Percentiles rank a stretch among this genome's conserved stretches.
Evolutionary conservation across 2,329 filamentous ascomycete species (phyloP).

Genomic region (Hymenotorrendiella dingleyae): DNA sequence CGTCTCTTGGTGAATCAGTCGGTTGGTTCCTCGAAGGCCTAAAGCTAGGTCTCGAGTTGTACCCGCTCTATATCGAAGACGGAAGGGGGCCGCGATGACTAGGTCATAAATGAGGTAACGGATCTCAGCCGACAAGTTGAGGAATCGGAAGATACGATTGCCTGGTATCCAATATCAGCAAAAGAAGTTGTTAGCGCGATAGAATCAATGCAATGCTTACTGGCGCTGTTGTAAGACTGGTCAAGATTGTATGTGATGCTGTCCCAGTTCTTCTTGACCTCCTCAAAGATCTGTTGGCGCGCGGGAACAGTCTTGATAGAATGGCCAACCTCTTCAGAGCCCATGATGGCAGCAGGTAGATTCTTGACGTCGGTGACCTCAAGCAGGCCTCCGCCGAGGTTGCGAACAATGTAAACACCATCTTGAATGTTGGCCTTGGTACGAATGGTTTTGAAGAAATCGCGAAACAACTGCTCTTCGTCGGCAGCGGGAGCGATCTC

Average conservation of each 20-base stretch:
- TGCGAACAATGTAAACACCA: constrained; percentile 17
- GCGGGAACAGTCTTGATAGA: constrained; percentile 3
- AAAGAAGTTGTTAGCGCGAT: no score
- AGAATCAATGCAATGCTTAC: background rate
- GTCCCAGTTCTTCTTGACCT: background rate
- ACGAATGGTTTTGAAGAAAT: constrained; percentile 12
- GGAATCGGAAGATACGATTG: constrained; percentile 2
- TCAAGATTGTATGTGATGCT: background rate
- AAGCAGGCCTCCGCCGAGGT: constrained; percentile 12
- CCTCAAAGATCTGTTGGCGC: background rate
- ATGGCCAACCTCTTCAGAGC: constrained; percentile 13
- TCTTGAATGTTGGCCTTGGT: constrained; percentile 10
- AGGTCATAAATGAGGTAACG: background rate
- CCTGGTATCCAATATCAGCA: no score
- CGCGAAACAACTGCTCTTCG: background rate
- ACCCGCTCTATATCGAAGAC: background rate
- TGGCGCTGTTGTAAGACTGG: background rate
- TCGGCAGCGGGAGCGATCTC: background rate
- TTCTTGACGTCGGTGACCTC: constrained; percentile 15
- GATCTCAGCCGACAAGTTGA: background rate
- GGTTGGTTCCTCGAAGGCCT: constrained; percentile 12
- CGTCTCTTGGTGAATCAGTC: constrained; percentile 12
- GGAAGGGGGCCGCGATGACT: background rate
- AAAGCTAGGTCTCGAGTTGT: background rate
- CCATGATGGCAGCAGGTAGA: constrained; percentile 5